Evolutionary conservation across 176 grass and related monocot genomes (phyloP), one percentile per base, ranked within the genome.

Genomic region (Ensete ventricosum): DNA sequence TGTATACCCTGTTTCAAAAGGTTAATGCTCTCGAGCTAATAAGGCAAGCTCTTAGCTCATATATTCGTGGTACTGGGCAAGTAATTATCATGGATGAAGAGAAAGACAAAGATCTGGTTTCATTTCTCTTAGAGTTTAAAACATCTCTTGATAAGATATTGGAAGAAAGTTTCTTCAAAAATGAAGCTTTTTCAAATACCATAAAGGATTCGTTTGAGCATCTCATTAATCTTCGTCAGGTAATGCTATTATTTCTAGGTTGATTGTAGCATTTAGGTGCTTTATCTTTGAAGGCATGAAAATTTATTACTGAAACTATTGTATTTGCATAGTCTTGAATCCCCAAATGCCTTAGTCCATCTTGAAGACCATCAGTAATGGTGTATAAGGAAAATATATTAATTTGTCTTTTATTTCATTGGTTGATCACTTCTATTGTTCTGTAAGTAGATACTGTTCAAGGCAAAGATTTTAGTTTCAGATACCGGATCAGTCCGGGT

Each of bases 151-250:
- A 99, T 72, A 99, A 79, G 77, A 99, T 99, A 80, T 89, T 75
- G 86, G 96, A 99, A 83, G 90, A 94, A 83, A 99, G 96, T 85
- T 95, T 99, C 65, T 83, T 76, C 29, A 95, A 91, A 84, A 99
- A 99, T 58, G 96, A 99, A 50, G 81, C 86, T 59, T 99, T 99
- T 73, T 89, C 90, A 48, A 99, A 94, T 84, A 89, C 86, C n/a
- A 91, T 91, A 90, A 99, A 99, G 67, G 96, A 99, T 75, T 99
- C 96, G 10, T 99, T 95, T 53, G 91, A 95, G 81, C 91, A 99
- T 82, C 96, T 99, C 82, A 99, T 99, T 73, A 99, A 99, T 87
- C 88, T 99, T 81, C 88, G 96, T 67, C 96, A 99, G 96, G 96
- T 99, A 69, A 62, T 76, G 62, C 11, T 24, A 2, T 63, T 68